Conservation (phyloP, 768 basidiomycete genomes). For the Dioszegia crocea region DNA sequence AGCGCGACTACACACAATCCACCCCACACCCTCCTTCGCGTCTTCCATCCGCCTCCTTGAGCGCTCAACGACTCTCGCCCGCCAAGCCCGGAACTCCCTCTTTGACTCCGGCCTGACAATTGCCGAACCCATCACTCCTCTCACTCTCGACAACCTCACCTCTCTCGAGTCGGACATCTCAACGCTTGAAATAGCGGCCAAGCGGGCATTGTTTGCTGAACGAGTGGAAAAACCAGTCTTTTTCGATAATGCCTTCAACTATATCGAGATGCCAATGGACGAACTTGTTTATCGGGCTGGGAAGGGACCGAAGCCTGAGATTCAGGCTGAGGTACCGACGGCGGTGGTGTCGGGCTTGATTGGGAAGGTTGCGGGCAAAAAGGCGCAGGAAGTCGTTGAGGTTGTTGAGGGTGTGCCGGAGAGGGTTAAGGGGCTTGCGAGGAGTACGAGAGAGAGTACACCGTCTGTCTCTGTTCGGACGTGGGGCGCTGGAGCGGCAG, state of each 20-base stretch:
- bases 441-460: conserved; percentile 72
- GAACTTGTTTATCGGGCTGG: conserved; percentile 67
- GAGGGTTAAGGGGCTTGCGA: conserved; percentile 18
- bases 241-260: conserved; percentile 92
- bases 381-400: conserved; percentile 14
- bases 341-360: conserved; percentile 28
- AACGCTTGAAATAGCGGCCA: conserved; percentile 33
- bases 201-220: conserved; percentile 47
- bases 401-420: conserved; percentile 12
- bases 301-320: conserved; percentile 30
- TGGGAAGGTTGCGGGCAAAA: conserved; percentile 8
- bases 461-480: conserved; percentile 58
- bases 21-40: conserved; percentile 41
- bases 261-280: conserved; percentile 80
- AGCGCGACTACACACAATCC: conserved; percentile 62
- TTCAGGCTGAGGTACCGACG: conserved; percentile 8
- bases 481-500: conserved; percentile 52
- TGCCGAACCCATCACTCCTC: conserved; percentile 25
- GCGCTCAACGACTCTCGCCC: conserved; percentile 9
- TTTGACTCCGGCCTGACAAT: conserved; percentile 14
- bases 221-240: conserved; percentile 78
- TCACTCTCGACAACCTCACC: conserved; percentile 14
- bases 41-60: conserved; percentile 40
- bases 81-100: conserved; percentile 27
- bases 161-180: conserved; percentile 15